These are phyloP conservation scores for Triticum aestivum DNA, from an alignment of 176 grass and related monocot species.

Conservation along the genomic window DNA sequence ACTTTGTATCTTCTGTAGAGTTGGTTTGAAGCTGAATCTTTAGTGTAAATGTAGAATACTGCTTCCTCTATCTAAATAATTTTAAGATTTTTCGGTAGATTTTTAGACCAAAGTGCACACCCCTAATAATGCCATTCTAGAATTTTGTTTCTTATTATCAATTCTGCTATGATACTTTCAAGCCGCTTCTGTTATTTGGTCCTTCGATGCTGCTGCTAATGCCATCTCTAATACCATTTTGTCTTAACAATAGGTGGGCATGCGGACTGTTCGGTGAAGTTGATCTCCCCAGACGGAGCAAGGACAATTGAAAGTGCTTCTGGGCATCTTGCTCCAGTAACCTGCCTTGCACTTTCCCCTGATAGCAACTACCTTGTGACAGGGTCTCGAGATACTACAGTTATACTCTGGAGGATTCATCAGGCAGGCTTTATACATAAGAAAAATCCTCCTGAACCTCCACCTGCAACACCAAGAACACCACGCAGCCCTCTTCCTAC, in stretches of 20 bases:
- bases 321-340: conserved; percentile 89
- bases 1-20: conserved; percentile 14
- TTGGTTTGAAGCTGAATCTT: conserved; percentile 9
- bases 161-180: conserved; percentile 12
- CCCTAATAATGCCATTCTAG: background rate
- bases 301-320: conserved; percentile 85
- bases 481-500: conserved; percentile 61
- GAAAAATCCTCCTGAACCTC: conserved; percentile 65
- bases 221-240: conserved; percentile 30
- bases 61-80: conserved; percentile 16
- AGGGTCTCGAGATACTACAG: conserved; percentile 85
- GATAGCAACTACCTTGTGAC: conserved; percentile 90
- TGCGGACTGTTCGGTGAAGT: conserved; percentile 88
- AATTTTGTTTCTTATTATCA: conserved; percentile 6
- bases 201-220: conserved; percentile 14
- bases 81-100: background rate
- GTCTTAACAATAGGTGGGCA: conserved; percentile 73
- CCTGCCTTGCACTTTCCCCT: conserved; percentile 76
- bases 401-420: conserved; percentile 90
- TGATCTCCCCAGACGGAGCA: conserved; percentile 80
- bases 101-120: background rate
- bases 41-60: background rate
- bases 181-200: conserved; percentile 4
- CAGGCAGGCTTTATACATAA: conserved; percentile 50
- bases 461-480: conserved; percentile 50